Conservation (phyloP, 176 grass and related monocot genomes). For the Pontederia crassipes region DNA sequence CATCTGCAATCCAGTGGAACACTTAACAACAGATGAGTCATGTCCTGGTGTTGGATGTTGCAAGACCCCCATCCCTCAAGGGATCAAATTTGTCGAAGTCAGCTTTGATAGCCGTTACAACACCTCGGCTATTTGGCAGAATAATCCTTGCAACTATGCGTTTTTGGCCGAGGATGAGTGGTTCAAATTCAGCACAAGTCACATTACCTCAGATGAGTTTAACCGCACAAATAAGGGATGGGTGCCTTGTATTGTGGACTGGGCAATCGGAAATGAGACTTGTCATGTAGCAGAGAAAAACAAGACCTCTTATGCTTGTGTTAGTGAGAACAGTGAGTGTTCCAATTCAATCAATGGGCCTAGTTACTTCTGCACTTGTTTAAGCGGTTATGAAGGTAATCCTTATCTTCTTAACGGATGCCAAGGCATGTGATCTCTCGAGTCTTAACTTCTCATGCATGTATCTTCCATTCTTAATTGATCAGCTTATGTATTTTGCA, state of each 20-base stretch:
- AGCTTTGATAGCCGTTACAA: not conserved
- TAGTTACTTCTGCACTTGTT: slow-evolving; percentile 18
- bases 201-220: not conserved
- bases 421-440: slow-evolving; percentile 6
- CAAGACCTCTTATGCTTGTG: slow-evolving; percentile 8
- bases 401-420: slow-evolving; percentile 13
- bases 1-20: not conserved
- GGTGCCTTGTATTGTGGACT: slow-evolving; percentile 4
- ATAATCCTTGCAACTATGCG: slow-evolving; percentile 20
- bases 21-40: not conserved
- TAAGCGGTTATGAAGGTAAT: slow-evolving; percentile 15
- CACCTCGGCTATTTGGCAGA: not conserved
- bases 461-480: not conserved
- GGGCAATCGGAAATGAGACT: slow-evolving; percentile 11
- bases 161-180: not conserved
- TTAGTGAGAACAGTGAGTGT: slow-evolving; percentile 14
- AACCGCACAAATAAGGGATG: not conserved
- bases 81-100: not conserved
- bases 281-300: not conserved
- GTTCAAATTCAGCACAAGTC: not conserved
- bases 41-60: slow-evolving; percentile 25
- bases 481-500: not conserved
- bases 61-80: slow-evolving; percentile 1
- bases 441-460: not conserved
- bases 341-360: not conserved